These are phyloP conservation scores for Pyrenochaeta sp. DNA, from an alignment of 2,329 filamentous ascomycete genomes.

Conservation along the genomic window DNA sequence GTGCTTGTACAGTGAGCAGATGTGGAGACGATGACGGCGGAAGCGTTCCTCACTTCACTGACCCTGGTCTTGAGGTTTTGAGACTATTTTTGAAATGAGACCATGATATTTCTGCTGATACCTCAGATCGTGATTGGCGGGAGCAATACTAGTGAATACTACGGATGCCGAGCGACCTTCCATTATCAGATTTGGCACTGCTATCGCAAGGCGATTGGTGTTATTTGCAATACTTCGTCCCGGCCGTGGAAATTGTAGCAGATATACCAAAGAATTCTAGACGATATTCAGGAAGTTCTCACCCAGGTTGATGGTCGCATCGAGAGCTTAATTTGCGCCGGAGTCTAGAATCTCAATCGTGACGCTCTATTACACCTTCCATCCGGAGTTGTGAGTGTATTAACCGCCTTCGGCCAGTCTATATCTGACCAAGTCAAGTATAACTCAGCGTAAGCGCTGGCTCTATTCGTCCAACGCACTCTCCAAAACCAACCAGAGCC, in stretches of 20 bases:
- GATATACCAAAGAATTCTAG: background rate
- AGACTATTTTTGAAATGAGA: background rate
- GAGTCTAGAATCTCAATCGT: background rate
- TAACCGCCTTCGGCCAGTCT: background rate
- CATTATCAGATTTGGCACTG: background rate
- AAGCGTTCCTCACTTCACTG: conserved; percentile 2
- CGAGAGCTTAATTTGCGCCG: background rate
- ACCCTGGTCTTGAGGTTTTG: background rate
- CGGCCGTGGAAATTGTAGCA: background rate
- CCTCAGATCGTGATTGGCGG: background rate
- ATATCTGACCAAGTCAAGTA: conserved; percentile 8
- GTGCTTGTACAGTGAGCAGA: background rate
- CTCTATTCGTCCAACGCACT: conserved; percentile 71
- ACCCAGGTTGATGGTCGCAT: background rate
- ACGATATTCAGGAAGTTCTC: too few relatives aligned
- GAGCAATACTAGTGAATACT: background rate
- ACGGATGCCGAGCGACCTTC: background rate
- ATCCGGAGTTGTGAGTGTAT: background rate
- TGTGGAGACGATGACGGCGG: conserved; percentile 2
- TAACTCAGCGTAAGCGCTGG: conserved; percentile 41
- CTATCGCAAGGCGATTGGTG: background rate
- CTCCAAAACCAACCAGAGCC: conserved; percentile 78
- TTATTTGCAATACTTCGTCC: background rate
- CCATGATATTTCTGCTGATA: background rate
- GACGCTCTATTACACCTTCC: background rate